These are phyloP conservation scores for Simplicillium aogashimaense DNA, from an alignment of 2,329 filamentous ascomycete species.

Conservation along the genomic window DNA sequence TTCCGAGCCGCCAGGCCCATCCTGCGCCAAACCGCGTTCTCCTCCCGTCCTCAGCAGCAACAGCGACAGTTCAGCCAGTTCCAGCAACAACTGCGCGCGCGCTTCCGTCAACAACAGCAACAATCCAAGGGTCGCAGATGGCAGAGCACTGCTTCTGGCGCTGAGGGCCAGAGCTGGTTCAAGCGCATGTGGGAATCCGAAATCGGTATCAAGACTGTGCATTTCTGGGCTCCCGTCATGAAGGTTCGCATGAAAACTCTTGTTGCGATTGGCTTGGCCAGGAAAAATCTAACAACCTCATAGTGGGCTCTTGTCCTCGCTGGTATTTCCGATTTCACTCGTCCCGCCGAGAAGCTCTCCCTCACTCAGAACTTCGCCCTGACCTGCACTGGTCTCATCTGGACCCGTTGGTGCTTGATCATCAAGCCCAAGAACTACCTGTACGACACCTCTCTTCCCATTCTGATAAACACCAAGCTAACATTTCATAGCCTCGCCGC, in stretches of 20 bases:
- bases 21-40: constrained; percentile 44
- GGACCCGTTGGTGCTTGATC: constrained; percentile 97
- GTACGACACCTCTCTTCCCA: constrained; percentile 30
- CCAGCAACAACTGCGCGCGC: constrained; percentile 27
- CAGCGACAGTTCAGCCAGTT: constrained; percentile 32
- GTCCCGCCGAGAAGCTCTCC: constrained; percentile 86
- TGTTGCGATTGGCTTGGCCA: constrained; percentile 7
- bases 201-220: constrained; percentile 81
- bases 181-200: constrained; percentile 78
- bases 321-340: constrained; percentile 82
- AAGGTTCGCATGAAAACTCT: constrained; percentile 34
- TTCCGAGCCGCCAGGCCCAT: constrained; percentile 45
- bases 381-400: constrained; percentile 86
- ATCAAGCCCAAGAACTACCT: constrained; percentile 91
- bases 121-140: constrained; percentile 43
- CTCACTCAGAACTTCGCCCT: constrained; percentile 86
- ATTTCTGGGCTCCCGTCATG: constrained; percentile 98
- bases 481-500: constrained; percentile 60
- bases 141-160: constrained; percentile 54
- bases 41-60: constrained; percentile 26
- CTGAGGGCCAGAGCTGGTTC: constrained; percentile 46
- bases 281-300: not conserved
- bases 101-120: constrained; percentile 22
- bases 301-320: constrained; percentile 89
- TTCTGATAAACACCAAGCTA: constrained; percentile 1